phyloP scores from a whole-genome alignment of 352 stramenopile species.

The Globisporangium cederbergense region DNA sequence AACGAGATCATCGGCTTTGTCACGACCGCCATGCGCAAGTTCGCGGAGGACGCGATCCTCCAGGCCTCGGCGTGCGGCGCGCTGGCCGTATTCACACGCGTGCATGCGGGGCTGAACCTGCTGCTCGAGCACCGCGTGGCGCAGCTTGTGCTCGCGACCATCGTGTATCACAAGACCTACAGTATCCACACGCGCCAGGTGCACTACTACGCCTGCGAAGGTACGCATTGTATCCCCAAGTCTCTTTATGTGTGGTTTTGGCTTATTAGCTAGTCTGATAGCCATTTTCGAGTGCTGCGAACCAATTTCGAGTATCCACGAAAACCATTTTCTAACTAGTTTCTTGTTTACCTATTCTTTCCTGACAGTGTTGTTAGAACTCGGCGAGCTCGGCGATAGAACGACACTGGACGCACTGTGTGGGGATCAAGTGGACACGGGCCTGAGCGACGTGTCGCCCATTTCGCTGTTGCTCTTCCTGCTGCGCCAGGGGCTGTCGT shows the following conservation, averaged over 20 bases:
- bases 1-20: constrained; percentile 56
- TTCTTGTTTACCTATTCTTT: not conserved
- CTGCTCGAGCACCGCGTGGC: constrained; percentile 57
- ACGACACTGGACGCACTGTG: constrained; percentile 54
- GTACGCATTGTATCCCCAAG: constrained; percentile 17
- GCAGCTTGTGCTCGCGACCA: constrained; percentile 59
- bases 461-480: constrained; percentile 73
- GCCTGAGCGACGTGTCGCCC: constrained; percentile 42
- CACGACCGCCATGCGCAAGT: constrained; percentile 54
- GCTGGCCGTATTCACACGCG: constrained; percentile 67
- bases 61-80: constrained; percentile 73
- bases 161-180: constrained; percentile 78
- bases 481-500: constrained; percentile 60
- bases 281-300: not conserved
- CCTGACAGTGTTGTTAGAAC: constrained; percentile 53
- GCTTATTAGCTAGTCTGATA: not conserved
- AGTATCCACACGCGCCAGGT: constrained; percentile 82
- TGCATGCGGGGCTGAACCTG: constrained; percentile 39
- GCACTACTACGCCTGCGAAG: constrained; percentile 82
- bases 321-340: not conserved
- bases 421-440: constrained; percentile 20
- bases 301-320: not conserved
- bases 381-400: constrained; percentile 65
- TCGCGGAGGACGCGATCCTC: constrained; percentile 74
- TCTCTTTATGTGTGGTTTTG: too few species aligned